Base-by-base conservation (phyloP, 2,329 filamentous ascomycete genomes). In the Botrytis squamosa region DNA sequence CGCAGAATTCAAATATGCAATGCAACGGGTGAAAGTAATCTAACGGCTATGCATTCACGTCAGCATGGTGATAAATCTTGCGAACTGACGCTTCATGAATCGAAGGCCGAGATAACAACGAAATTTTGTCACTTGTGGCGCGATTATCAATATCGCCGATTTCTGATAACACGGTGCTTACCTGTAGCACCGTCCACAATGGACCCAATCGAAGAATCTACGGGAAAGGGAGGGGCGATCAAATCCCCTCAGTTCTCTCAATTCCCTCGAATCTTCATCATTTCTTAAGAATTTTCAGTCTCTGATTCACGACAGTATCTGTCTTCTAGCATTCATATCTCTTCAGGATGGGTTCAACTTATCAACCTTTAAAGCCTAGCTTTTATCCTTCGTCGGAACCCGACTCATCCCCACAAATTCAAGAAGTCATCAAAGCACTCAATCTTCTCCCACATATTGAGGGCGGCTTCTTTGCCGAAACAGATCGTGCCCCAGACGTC, bases 391-490 rank as follows among this genome's bases (percentile, higher is more conserved):
- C 77, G 44, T 70, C 77, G 52, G 67, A 74, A n/a, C 71, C 76
- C 62, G 64, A 79, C 46, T 82, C 85, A 78, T 66, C 81, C 14
- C 74, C 81, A 40, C 70, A 73, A 52, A 81, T 85, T 67, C 78
- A 81, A 71, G 73, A 76, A 29, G 80, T 85, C 46, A 85, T 88
- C 78, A 73, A 77, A 52, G 76, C 82, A 33, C 84, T 91, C 67
- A 77, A 82, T 36, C 84, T 91, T 40, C 79, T 83, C 66, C 82
- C 85, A 14, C 89, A 92, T 81, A 85, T 88, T 62, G 89, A 92
- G 82, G 90, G 90, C 70, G 89, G 90, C 64, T 92, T 89, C 82
- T 92, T 88, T 78, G 82, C 81, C 75, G 88, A 91, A 80, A 92
- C 89, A 1, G 88, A 92, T 81, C 84, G 86, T 72, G 84, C 87